A percentile compares a stretch with the other conserved stretches of the same genome.
Conservation (phyloP, 495 filamentous ascomycete species). For the Penicillium silybi region DNA sequence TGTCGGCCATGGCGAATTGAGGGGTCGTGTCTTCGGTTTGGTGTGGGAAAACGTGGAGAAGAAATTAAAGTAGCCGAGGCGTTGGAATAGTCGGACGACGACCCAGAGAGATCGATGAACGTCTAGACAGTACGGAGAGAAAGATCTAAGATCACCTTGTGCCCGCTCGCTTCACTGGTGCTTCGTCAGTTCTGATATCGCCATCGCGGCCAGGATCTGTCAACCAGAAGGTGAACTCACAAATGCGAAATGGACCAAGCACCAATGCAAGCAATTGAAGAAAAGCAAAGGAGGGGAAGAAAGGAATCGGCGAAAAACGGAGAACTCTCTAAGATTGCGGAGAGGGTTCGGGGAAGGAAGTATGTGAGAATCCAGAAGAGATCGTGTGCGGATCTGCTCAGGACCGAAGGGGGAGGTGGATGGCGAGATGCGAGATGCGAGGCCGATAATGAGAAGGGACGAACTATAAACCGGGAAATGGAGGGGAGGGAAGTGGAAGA, state of each 20-base stretch:
- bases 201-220: neutral
- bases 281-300: constrained; percentile 17
- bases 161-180: constrained; percentile 3
- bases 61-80: constrained; percentile 15
- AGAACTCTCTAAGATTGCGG: constrained; percentile 11
- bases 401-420: neutral
- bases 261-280: constrained; percentile 27
- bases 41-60: constrained; percentile 9
- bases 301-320: constrained; percentile 12
- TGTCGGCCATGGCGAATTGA: constrained; percentile 38
- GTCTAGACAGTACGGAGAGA: neutral
- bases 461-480: constrained; percentile 4
- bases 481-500: constrained; percentile 10
- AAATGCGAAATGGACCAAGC: constrained; percentile 30
- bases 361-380: constrained; percentile 15
- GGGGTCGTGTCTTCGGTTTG: constrained; percentile 8
- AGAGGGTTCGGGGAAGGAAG: constrained; percentile 19
- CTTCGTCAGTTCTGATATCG: constrained; percentile 9
- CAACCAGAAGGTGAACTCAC: constrained; percentile 22
- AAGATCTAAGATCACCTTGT: constrained; percentile 3
- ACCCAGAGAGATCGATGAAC: constrained; percentile 2
- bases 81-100: constrained; percentile 6
- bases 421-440: constrained; percentile 1
- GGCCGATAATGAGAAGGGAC: constrained; percentile 10
- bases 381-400: constrained; percentile 31